Percentiles rank a stretch among this genome's conserved stretches.
Conservation (phyloP, 352 stramenopile species). For the Phytophthora pisi region DNA sequence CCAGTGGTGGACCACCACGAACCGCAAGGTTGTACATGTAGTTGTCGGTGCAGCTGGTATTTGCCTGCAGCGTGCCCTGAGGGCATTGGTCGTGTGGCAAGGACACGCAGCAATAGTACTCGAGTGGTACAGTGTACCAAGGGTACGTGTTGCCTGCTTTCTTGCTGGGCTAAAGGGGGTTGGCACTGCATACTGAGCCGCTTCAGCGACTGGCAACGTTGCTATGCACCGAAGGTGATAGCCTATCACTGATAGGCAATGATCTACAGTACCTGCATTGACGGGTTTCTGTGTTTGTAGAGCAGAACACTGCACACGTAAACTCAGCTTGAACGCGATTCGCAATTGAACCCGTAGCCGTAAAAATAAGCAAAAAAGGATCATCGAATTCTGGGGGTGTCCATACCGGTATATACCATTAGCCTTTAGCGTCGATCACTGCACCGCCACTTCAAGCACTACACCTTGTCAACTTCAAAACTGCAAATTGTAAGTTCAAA, state of each 20-base stretch:
- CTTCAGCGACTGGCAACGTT: too few relatives aligned
- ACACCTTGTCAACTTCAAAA: too few relatives aligned
- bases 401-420: not conserved
- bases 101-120: slow-evolving; percentile 1
- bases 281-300: not conserved
- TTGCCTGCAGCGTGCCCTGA: not conserved
- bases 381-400: not conserved
- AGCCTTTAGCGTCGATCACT: not conserved
- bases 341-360: not conserved
- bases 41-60: not conserved
- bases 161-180: too few relatives aligned
- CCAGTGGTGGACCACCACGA: not conserved
- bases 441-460: not conserved
- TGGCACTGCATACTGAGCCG: too few relatives aligned
- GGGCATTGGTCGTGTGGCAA: too few relatives aligned
- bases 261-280: too few relatives aligned
- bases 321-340: too few relatives aligned
- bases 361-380: not conserved
- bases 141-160: not conserved
- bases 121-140: not conserved
- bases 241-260: too few relatives aligned
- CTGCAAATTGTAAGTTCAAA: too few relatives aligned
- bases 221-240: too few relatives aligned
- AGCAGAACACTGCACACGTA: not conserved
- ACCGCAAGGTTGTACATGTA: not conserved